These are phyloP conservation scores for Lyophyllum shimeji DNA, from an alignment of 768 basidiomycete species.

Conservation along the genomic window DNA sequence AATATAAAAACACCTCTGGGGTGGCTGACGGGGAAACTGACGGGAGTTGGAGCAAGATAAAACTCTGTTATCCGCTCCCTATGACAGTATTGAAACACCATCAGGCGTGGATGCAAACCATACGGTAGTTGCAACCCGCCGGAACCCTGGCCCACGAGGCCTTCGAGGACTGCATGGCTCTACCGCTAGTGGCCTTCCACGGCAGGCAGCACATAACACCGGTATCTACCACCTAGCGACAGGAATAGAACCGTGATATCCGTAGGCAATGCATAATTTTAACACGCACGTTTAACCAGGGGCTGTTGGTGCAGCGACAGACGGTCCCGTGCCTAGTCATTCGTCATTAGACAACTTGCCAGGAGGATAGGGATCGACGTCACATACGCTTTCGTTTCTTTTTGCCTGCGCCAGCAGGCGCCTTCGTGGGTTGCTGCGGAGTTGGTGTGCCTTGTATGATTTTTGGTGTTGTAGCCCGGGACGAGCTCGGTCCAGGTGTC, in stretches of 20 bases:
- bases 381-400: conserved; percentile 78
- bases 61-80: background rate
- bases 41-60: conserved; percentile 59
- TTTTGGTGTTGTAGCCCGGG: conserved; percentile 29
- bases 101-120: background rate
- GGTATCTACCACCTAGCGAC: background rate
- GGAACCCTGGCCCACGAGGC: background rate
- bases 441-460: conserved; percentile 30
- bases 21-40: conserved; percentile 76
- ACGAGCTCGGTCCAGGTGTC: conserved; percentile 38
- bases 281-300: conserved; percentile 21
- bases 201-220: background rate
- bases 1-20: conserved; percentile 71
- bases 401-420: conserved; percentile 51
- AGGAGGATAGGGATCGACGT: background rate
- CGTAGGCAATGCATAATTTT: background rate
- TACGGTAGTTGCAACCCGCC: background rate
- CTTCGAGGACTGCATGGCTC: background rate
- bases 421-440: conserved; percentile 51
- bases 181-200: background rate
- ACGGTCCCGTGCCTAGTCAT: conserved; percentile 31
- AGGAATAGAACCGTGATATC: background rate
- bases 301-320: conserved; percentile 32
- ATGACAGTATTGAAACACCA: background rate
- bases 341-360: conserved; percentile 3